Percentiles rank a stretch among this genome's conserved stretches.
phyloP scores from a whole-genome alignment of 108 stramenopile species.

The Skeletonema marinoi region DNA sequence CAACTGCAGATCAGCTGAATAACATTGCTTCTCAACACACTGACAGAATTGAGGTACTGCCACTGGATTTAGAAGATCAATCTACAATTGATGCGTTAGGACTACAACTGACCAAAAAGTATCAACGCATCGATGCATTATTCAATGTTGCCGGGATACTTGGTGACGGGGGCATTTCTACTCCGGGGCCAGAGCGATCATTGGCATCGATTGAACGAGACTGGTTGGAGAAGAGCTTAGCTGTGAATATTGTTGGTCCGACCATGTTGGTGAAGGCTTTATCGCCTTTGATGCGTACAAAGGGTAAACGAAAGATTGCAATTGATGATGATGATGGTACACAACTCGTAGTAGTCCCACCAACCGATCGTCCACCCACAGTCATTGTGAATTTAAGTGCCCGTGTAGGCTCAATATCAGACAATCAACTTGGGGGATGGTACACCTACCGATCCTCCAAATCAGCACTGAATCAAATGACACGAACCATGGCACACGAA shows the following conservation, averaged over 20 bases:
- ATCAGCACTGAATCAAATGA: slow-evolving; percentile 88
- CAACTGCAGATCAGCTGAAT: slow-evolving; percentile 29
- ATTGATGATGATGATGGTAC: neutral
- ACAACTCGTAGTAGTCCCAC: slow-evolving; percentile 8
- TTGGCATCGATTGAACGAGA: slow-evolving; percentile 70
- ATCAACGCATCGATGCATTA: slow-evolving; percentile 67
- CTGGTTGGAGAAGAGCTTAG: slow-evolving; percentile 78
- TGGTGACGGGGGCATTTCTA: slow-evolving; percentile 61
- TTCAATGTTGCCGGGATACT: slow-evolving; percentile 86
- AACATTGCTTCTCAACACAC: slow-evolving; percentile 17
- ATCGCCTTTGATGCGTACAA: slow-evolving; percentile 64
- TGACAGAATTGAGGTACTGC: slow-evolving; percentile 44
- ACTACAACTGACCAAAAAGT: slow-evolving; percentile 38
- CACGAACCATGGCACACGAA: slow-evolving; percentile 81
- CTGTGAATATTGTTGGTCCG: slow-evolving; percentile 80
- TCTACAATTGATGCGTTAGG: slow-evolving; percentile 55
- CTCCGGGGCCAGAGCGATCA: slow-evolving; percentile 82
- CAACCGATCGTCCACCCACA: slow-evolving; percentile 35
- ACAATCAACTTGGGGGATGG: slow-evolving; percentile 93
- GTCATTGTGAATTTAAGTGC: slow-evolving; percentile 88
- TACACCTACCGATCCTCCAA: slow-evolving; percentile 91
- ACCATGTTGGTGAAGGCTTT: slow-evolving; percentile 74
- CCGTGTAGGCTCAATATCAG: slow-evolving; percentile 89
- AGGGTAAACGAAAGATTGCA: slow-evolving; percentile 2
- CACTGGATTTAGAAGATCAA: slow-evolving; percentile 76